phyloP scores from a whole-genome alignment of 768 basidiomycete species.

The Suillus weaverae region DNA sequence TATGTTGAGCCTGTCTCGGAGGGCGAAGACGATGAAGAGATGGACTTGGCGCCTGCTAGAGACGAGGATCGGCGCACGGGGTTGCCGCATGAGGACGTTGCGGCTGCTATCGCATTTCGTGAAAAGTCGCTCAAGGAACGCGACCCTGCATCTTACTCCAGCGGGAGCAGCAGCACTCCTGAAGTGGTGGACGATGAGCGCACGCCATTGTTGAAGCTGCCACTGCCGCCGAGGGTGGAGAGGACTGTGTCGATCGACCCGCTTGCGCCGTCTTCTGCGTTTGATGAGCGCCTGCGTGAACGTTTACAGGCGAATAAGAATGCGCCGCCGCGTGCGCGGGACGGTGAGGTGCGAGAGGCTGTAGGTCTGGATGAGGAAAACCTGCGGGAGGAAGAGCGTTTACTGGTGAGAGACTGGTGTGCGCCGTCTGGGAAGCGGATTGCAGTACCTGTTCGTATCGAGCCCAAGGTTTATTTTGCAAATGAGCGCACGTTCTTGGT shows the following conservation, averaged over 20 bases:
- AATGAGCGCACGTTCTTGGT: constrained; percentile 93
- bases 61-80: constrained; percentile 86
- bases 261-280: constrained; percentile 76
- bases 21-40: constrained; percentile 87
- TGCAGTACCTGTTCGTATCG: constrained; percentile 91
- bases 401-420: constrained; percentile 65
- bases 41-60: constrained; percentile 62
- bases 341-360: constrained; percentile 21
- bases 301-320: constrained; percentile 46
- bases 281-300: constrained; percentile 81
- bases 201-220: constrained; percentile 38
- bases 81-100: constrained; percentile 68
- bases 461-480: constrained; percentile 98
- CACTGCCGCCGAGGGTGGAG: constrained; percentile 25
- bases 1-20: constrained; percentile 94
- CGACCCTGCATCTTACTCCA: constrained; percentile 4
- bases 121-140: constrained; percentile 72
- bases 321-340: constrained; percentile 22
- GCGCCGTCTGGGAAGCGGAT: constrained; percentile 90
- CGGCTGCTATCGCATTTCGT: constrained; percentile 84
- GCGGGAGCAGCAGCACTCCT: constrained; percentile 11
- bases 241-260: constrained; percentile 74
- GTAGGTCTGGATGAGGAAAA: constrained; percentile 39
- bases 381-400: constrained; percentile 47
- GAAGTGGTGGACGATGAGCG: constrained; percentile 32